phyloP scores from a whole-genome alignment of 2,329 filamentous ascomycete species.

The Bipolaris gigantea region DNA sequence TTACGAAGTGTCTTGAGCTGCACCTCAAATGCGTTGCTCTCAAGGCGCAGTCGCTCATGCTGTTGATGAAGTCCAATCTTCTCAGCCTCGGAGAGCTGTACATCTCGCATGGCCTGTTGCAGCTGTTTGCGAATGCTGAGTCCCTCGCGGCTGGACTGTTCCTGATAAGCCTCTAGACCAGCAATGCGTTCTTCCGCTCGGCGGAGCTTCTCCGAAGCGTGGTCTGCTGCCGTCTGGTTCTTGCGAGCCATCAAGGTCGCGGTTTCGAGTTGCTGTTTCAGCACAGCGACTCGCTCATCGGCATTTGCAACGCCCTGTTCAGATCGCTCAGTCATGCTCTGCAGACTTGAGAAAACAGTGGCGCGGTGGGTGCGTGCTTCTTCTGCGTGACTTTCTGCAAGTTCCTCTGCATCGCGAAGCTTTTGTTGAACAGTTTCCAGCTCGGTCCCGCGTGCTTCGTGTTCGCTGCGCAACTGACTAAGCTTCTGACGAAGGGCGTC shows the following conservation, averaged over 20 bases:
- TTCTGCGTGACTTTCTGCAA: slow-evolving; percentile 81
- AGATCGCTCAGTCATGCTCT: slow-evolving; percentile 66
- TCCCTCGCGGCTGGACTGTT: slow-evolving; percentile 92
- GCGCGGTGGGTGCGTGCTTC: slow-evolving; percentile 85
- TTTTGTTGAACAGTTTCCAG: slow-evolving; percentile 73
- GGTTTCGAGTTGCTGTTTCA: slow-evolving; percentile 77
- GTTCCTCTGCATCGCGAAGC: slow-evolving; percentile 81
- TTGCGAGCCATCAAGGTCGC: slow-evolving; percentile 81
- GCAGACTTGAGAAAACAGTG: slow-evolving; percentile 79
- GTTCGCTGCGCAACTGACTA: slow-evolving; percentile 74
- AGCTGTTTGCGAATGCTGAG: slow-evolving; percentile 87
- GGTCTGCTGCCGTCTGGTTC: slow-evolving; percentile 86
- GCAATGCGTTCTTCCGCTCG: slow-evolving; percentile 96
- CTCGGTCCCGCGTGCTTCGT: slow-evolving; percentile 78
- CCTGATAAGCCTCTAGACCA: slow-evolving; percentile 93
- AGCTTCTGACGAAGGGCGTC: slow-evolving; percentile 78
- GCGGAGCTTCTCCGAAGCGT: slow-evolving; percentile 83
- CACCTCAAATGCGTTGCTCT: slow-evolving; percentile 89
- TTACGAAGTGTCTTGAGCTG: slow-evolving; percentile 94
- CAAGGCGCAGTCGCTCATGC: slow-evolving; percentile 82
- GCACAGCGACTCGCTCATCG: slow-evolving; percentile 68
- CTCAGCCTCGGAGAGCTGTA: slow-evolving; percentile 76
- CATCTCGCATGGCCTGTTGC: slow-evolving; percentile 79
- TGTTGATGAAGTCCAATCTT: slow-evolving; percentile 82
- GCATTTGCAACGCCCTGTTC: slow-evolving; percentile 51